Conservation (phyloP, 2,329 filamentous ascomycete genomes). For the Penicillium janthinellum region DNA sequence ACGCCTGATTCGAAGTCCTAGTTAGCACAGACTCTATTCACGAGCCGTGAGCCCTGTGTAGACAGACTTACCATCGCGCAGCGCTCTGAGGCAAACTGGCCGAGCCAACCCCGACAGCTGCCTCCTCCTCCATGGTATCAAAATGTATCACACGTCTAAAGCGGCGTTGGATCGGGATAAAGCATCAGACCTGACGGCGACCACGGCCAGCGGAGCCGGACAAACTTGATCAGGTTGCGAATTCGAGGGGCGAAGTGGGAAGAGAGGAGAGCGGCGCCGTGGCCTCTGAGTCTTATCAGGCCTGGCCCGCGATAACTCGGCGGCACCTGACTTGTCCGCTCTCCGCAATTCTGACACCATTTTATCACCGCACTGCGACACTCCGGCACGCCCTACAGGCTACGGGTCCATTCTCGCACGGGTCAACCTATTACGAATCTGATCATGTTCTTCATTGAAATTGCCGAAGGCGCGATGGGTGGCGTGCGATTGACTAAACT, state of each 20-base stretch:
- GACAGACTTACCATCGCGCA: conserved; percentile 33
- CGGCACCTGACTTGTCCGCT: conserved; percentile 17
- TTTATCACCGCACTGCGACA: conserved; percentile 4
- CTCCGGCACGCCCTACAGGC: background rate
- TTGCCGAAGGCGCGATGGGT: conserved; percentile 6
- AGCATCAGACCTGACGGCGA: conserved; percentile 32
- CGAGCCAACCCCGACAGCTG: conserved; percentile 30
- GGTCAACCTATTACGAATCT: background rate
- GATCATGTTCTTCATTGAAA: conserved; percentile 9
- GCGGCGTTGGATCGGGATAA: conserved; percentile 17
- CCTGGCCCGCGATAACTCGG: conserved; percentile 7
- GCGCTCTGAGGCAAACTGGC: conserved; percentile 27
- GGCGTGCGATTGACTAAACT: conserved; percentile 7
- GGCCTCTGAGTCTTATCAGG: conserved; percentile 21
- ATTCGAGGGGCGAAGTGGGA: conserved; percentile 6
- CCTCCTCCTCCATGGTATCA: conserved; percentile 40
- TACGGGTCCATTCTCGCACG: background rate
- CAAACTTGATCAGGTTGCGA: conserved; percentile 1
- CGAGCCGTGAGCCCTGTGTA: background rate
- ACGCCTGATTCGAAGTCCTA: conserved; percentile 27
- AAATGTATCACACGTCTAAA: conserved; percentile 15
- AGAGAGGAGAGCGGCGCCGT: conserved; percentile 15
- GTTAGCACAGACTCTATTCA: background rate
- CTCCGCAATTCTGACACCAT: conserved; percentile 7
- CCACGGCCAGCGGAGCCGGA: conserved; percentile 27